Evolutionary conservation across 2,329 filamentous ascomycete genomes (phyloP).

Genomic region (Verticillium klebahnii): DNA sequence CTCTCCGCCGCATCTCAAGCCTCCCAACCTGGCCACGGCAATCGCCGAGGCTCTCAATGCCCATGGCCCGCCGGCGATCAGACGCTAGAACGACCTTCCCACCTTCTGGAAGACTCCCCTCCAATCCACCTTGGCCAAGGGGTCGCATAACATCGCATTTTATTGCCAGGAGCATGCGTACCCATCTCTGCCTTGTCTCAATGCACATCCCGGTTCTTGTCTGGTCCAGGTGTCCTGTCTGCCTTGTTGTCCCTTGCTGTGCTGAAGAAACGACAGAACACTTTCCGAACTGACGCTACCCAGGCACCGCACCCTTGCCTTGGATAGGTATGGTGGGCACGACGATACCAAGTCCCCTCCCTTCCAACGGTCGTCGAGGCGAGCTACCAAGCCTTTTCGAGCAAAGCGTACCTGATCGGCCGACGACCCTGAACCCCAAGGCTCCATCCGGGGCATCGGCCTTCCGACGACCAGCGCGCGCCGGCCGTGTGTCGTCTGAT

Average conservation of each 20-base stretch:
- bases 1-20: not conserved
- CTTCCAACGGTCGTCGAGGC: not conserved
- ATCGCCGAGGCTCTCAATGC: not conserved
- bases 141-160: constrained; percentile 42
- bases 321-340: too few species aligned
- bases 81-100: constrained; percentile 28
- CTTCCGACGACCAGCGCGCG: not conserved
- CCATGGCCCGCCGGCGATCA: not conserved
- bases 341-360: too few species aligned
- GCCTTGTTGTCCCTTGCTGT: constrained; percentile 12
- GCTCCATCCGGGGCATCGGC: not conserved
- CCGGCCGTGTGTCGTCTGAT: not conserved
- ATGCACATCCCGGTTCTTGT: constrained; percentile 32
- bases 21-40: not conserved
- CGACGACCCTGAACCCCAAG: not conserved
- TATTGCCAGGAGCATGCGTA: constrained; percentile 42
- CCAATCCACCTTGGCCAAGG: constrained; percentile 13
- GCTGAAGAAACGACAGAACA: not conserved
- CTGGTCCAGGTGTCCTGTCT: constrained; percentile 4
- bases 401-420: not conserved
- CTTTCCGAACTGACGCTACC: too few species aligned
- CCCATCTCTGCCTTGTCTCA: constrained; percentile 29
- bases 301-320: too few species aligned
- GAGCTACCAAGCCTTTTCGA: not conserved
- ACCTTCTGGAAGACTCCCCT: constrained; percentile 26